phyloP scores from a whole-genome alignment of 495 filamentous ascomycete genomes.

The Xylaria palmicola region DNA sequence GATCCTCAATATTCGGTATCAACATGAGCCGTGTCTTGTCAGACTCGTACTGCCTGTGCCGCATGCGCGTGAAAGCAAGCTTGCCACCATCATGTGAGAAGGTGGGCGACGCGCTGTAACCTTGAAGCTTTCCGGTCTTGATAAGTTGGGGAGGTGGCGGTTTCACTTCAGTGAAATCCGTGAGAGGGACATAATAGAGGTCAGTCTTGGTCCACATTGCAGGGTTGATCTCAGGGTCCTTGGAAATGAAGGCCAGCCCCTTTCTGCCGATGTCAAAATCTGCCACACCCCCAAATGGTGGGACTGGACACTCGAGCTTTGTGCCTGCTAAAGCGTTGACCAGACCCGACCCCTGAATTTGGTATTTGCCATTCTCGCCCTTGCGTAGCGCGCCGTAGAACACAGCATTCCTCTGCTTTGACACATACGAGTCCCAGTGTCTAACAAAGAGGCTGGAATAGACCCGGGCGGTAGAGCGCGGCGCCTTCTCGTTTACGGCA shows the following conservation, averaged over 20 bases:
- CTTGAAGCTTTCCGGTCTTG: conserved; percentile 54
- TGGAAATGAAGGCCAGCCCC: conserved; percentile 78
- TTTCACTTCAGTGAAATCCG: conserved; percentile 53
- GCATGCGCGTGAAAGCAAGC: conserved; percentile 81
- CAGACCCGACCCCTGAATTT: conserved; percentile 40
- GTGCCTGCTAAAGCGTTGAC: conserved; percentile 60
- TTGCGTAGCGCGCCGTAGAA: conserved; percentile 69
- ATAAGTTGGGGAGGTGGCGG: conserved; percentile 45
- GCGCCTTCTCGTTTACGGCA: conserved; percentile 52
- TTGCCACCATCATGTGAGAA: conserved; percentile 72
- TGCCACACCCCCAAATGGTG: conserved; percentile 53
- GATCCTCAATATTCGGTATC: conserved; percentile 55
- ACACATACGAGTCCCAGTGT: conserved; percentile 74
- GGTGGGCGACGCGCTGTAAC: conserved; percentile 72
- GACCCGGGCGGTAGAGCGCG: conserved; percentile 59
- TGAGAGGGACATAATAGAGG: conserved; percentile 69
- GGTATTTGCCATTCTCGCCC: conserved; percentile 43
- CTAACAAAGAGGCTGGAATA: conserved; percentile 72
- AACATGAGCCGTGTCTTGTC: conserved; percentile 82
- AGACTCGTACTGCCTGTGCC: conserved; percentile 79
- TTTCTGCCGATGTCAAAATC: conserved; percentile 57
- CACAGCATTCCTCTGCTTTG: conserved; percentile 67
- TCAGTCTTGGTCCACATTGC: conserved; percentile 81
- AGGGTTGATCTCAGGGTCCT: conserved; percentile 73
- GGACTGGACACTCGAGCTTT: conserved; percentile 58